Evolutionary conservation across 108 stramenopile species (phyloP), one percentile per base, ranked within the genome.

Genomic region (Nitzschia inconspicua): DNA sequence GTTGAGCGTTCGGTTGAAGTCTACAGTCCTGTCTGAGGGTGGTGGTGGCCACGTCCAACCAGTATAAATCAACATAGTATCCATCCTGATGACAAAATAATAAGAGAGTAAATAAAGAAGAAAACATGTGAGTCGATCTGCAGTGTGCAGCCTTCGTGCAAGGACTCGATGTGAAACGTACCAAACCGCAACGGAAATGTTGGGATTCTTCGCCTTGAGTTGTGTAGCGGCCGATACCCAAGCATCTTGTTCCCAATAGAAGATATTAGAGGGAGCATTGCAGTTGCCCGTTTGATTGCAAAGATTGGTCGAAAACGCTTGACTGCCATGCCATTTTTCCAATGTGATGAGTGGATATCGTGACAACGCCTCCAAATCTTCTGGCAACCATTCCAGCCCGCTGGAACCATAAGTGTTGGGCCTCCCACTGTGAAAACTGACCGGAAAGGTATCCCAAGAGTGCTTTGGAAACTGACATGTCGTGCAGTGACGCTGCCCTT

Each of bases 1-100:
- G 30, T 50, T 50, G 27, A 50, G 19, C 9, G 48, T 50, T 22
- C 48, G 19, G 30, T 50, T 50, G 48, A 50, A 7, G 30, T 50
- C 30, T 7, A 29, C 48, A n/a, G 9, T 11, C 5, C 27, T 50
- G 25, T 50, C 26, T 28, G 26, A 29, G 19, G 6, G 8, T 9
- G 48, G 48, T 26, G 48, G 48, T 22, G 48, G 48, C 48, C 48
- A 50, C 5, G 48, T 29, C 48, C 48, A 50, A 29, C 48, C 48
- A 9, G 48, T 50, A 27, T 50, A 50, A 27, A 50, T 50, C 7
- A 50, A n/a, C 48, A 50, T 50, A 9, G 48, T 50, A 27, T 50
- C 48, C 48, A 50, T 50, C n/a, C n/a, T n/a, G n/a, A n/a, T n/a
- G n/a, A n/a, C n/a, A n/a, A n/a, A n/a, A n/a, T n/a, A n/a, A n/a